Evolutionary conservation across 768 basidiomycete species (phyloP), one percentile per base, ranked within the genome.

Genomic region (Gloeostereum incarnatum): DNA sequence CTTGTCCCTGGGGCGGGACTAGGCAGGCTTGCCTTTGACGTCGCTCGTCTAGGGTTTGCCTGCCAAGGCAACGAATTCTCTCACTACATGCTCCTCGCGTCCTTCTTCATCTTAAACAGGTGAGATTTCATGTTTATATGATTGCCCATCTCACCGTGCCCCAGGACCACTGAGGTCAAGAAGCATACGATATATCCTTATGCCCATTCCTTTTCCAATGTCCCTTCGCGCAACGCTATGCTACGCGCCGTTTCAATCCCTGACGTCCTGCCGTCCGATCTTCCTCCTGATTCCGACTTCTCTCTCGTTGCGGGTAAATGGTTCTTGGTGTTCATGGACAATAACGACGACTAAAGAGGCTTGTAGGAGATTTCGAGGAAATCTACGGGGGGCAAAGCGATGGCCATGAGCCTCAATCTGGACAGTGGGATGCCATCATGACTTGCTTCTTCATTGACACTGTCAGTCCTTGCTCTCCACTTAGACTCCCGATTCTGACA

Each of bases 281-380:
- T n/a, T 0, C 62, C 69, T 3, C 58, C 70, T 24, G 53, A 56
- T 5, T 43, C 57, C 14, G 56, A 51, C 6, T 63, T 82, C 42
- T 58, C 52, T 19, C 61, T 81, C 7, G 44, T 64, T 0, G 75
- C 78, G 45, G 58, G 60, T n/a, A 78, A 85, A 49, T 85, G 83
- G 45, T 57, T 80, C 24, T 58, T 55, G 10, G 39, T 71, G 8
- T 18, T 26, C 2, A 22, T 21, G 23, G 11, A 24, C 22, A 18
- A 6, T 11, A 37, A 22, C 3, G 79, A 76, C 51, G 73, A 80
- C 51, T 75, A 61, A 18, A 30, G 9, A 27, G 9, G 14, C 19
- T 16, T 26, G 23, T 14, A 34, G 90, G 91, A 22, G 92, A 97
- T 50, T 96, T 94, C 50, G 87, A 91, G 50, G 92, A 93, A 49